A percentile compares a stretch with the other conserved stretches of the same genome.
These are phyloP conservation scores for Schwanniomyces polymorphus DNA, from an alignment of 805 yeast species.

Conservation along the genomic window DNA sequence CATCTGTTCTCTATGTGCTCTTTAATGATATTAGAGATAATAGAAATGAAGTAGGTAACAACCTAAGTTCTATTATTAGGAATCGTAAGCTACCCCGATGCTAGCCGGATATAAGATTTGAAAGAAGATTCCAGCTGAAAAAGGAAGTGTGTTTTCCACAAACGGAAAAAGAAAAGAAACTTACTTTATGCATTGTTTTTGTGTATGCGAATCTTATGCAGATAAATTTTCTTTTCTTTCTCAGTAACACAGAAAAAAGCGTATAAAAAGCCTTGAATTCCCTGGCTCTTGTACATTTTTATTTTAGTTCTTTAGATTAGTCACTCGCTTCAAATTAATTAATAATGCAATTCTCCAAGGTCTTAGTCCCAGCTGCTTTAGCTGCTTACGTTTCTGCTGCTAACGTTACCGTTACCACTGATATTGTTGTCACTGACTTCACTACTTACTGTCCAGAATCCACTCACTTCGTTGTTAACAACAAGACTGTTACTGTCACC, in stretches of 20 bases:
- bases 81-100: neutral
- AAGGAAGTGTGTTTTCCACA: neutral
- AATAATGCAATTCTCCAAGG: slow-evolving; percentile 37
- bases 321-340: slow-evolving; percentile 20
- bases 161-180: neutral
- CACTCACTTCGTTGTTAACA: slow-evolving; percentile 64
- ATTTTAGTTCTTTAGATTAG: slow-evolving; percentile 6
- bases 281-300: neutral
- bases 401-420: slow-evolving; percentile 51
- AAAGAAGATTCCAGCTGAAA: neutral
- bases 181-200: neutral
- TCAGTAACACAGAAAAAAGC: neutral
- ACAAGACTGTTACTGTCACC: slow-evolving; percentile 71
- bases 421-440: slow-evolving; percentile 63
- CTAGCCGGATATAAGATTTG: neutral
- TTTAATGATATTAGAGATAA: neutral
- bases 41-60: neutral
- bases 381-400: slow-evolving; percentile 43
- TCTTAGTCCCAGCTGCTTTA: slow-evolving; percentile 38
- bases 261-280: neutral
- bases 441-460: slow-evolving; percentile 80
- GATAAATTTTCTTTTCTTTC: neutral
- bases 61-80: neutral
- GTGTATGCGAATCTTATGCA: neutral
- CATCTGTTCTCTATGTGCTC: no score